These are phyloP conservation scores for Turnera subulata DNA, from an alignment of 345 rosid genomes.

Conservation along the genomic window DNA sequence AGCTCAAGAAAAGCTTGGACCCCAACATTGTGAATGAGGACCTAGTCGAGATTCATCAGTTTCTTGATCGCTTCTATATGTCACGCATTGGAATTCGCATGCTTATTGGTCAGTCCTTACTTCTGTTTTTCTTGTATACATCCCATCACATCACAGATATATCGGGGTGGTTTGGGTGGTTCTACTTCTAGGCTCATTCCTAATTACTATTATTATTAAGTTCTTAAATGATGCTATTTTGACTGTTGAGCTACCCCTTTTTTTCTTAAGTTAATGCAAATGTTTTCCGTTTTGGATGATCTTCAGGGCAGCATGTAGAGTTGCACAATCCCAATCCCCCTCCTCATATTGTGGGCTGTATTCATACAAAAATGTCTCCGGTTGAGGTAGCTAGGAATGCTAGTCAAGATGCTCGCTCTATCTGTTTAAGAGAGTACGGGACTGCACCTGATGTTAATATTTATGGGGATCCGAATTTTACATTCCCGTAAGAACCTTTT, in stretches of 20 bases:
- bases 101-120: constrained; percentile 68
- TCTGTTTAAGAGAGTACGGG: constrained; percentile 88
- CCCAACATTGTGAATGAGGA: constrained; percentile 46
- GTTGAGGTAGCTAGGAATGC: constrained; percentile 81
- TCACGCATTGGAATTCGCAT: constrained; percentile 90
- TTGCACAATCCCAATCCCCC: constrained; percentile 91
- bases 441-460: constrained; percentile 71
- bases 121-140: background rate
- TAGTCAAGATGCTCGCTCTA: constrained; percentile 79
- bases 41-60: constrained; percentile 85
- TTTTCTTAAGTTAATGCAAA: too few species aligned
- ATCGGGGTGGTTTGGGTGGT: too few species aligned
- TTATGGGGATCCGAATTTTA: constrained; percentile 86
- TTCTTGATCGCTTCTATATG: constrained; percentile 93
- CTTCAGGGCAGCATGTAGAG: constrained; percentile 98
- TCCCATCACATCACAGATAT: too few species aligned
- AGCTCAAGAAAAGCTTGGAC: constrained; percentile 70
- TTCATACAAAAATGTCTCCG: constrained; percentile 96
- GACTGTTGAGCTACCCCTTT: too few species aligned
- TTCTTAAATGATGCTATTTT: too few species aligned
- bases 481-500: constrained; percentile 70
- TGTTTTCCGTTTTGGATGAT: too few species aligned
- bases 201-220: too few species aligned
- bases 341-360: constrained; percentile 76
- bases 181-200: too few species aligned